Conservation (phyloP, 768 basidiomycete species). For the Leccinum imitatum region DNA sequence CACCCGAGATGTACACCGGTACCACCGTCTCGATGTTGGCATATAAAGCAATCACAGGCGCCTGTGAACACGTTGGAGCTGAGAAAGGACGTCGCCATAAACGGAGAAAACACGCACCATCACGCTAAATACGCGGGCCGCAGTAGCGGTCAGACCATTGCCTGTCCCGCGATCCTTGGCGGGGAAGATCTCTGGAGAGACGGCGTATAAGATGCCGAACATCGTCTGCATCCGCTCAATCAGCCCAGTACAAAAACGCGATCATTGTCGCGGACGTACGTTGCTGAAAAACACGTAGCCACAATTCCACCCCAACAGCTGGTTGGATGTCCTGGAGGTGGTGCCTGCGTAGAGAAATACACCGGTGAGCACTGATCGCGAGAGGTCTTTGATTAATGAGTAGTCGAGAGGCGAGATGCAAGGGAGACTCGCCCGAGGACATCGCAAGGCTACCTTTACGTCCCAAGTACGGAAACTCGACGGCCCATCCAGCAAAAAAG, state of each 20-base stretch:
- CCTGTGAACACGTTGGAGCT: constrained; percentile 37
- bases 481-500: constrained; percentile 67
- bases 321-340: constrained; percentile 66
- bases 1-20: constrained; percentile 72
- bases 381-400: constrained; percentile 43
- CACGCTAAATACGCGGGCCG: constrained; percentile 65
- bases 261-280: constrained; percentile 33
- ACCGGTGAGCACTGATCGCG: constrained; percentile 65
- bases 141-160: constrained; percentile 60
- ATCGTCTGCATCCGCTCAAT: constrained; percentile 48
- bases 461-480: constrained; percentile 63
- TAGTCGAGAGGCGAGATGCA: constrained; percentile 1
- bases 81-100: background rate
- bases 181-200: constrained; percentile 70
- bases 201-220: constrained; percentile 73
- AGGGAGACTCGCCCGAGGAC: constrained; percentile 52
- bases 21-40: constrained; percentile 62
- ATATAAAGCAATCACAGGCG: constrained; percentile 70
- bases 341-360: constrained; percentile 73
- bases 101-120: constrained; percentile 40
- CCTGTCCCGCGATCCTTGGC: constrained; percentile 75
- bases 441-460: constrained; percentile 65
- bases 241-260: background rate
- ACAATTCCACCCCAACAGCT: constrained; percentile 79
- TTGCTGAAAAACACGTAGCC: constrained; percentile 66